phyloP scores from a whole-genome alignment of 176 grass and related monocot genomes.

The Oryza coarctata region DNA sequence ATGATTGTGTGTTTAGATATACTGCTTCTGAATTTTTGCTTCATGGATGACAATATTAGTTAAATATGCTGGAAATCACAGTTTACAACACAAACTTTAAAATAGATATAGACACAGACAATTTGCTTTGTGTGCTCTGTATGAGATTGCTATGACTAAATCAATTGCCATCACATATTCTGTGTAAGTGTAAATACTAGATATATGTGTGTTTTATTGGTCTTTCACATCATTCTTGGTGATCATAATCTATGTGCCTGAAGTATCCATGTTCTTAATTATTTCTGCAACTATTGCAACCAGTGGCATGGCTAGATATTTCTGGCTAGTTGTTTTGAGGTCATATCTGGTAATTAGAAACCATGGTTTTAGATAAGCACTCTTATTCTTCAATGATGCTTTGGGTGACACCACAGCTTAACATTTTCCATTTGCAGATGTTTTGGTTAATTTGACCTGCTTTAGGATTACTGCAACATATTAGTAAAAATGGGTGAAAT shows the following conservation, averaged over 20 bases:
- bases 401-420: not conserved
- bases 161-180: not conserved
- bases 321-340: not conserved
- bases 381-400: not conserved
- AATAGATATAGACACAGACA: not conserved
- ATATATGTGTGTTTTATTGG: not conserved
- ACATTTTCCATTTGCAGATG: not conserved
- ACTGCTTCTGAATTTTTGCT: not conserved
- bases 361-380: not conserved
- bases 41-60: not conserved
- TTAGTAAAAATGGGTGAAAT: not conserved
- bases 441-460: slow-evolving; percentile 1
- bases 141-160: not conserved
- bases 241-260: not conserved
- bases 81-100: not conserved
- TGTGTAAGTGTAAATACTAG: not conserved
- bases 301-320: no score
- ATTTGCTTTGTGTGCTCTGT: not conserved
- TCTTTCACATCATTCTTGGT: not conserved
- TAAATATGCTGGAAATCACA: not conserved
- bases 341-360: not conserved
- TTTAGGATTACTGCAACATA: not conserved
- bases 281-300: not conserved
- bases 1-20: not conserved
- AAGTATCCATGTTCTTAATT: not conserved